Evolutionary conservation across 176 grass and related monocot species (phyloP), one percentile per base, ranked within the genome.

Genomic region (Areca catechu): DNA sequence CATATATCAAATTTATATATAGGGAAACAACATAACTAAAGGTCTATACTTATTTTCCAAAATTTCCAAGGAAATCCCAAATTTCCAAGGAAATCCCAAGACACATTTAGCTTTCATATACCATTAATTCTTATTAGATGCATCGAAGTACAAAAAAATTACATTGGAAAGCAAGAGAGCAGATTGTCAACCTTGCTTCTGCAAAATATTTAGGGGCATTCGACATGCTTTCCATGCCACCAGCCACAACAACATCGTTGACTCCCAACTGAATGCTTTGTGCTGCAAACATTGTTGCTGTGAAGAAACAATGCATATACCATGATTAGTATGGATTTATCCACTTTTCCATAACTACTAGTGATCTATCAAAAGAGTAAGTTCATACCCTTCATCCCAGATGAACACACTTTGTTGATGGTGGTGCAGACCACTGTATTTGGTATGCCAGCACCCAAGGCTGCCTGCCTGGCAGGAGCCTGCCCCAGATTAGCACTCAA

Each of bases 181-280:
- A 9, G 34, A 55, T 51, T 19, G 19, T 6, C 17, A 52, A 97
- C 92, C 92, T 91, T 62, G 86, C 77, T 65, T 82, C 65, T n/a
- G 67, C 63, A 4, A 85, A 51, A 57, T 97, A 97, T 84, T 97
- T 97, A 17, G 92, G 92, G 23, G 61, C 77, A 60, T 97, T 97
- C 0, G 92, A 97, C 92, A 97, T 97, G 77, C 83, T 97, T 63
- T 97, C 92, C 92, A 97, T 97, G 22, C 92, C 92, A 53, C 92
- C 92, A 15, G 86, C 92, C 0, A 97, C 83, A 34, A 88, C 86
- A 4, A 88, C 70, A 68, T 97, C 92, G 4, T 91, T 88, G 57
- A 79, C 80, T 61, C 92, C 86, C 53, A 97, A 53, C 71, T 97
- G 83, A 58, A 97, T 97, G 48, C 77, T 85, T 79, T 97, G 92